These are phyloP conservation scores for Candida insectorum DNA, from an alignment of 805 yeast genomes.

Conservation along the genomic window DNA sequence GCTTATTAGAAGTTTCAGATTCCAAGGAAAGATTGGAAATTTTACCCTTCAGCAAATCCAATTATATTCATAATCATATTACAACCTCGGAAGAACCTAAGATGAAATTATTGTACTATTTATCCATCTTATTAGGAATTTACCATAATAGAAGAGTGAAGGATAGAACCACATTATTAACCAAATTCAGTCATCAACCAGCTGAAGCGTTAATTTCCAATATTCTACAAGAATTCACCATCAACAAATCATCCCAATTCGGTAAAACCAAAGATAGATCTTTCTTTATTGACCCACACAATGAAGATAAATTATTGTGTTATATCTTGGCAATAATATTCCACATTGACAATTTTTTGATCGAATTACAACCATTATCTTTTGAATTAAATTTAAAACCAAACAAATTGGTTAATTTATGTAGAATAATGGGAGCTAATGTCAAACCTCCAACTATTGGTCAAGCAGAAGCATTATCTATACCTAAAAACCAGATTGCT, in stretches of 20 bases:
- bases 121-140: conserved; percentile 76
- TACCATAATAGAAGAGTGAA: conserved; percentile 68
- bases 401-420: conserved; percentile 60
- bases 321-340: conserved; percentile 68
- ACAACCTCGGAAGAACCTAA: conserved; percentile 47
- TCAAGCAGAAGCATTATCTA: conserved; percentile 72
- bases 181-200: conserved; percentile 59
- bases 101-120: conserved; percentile 71
- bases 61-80: conserved; percentile 42
- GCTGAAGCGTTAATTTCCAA: conserved; percentile 72
- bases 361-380: conserved; percentile 79
- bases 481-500: conserved; percentile 56
- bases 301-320: conserved; percentile 83
- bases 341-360: conserved; percentile 70
- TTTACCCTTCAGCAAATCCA: conserved; percentile 62
- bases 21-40: conserved; percentile 48
- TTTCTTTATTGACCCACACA: conserved; percentile 81
- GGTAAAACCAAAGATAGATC: conserved; percentile 75
- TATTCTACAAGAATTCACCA: conserved; percentile 67
- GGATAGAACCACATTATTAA: conserved; percentile 55
- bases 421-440: conserved; percentile 78
- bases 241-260: conserved; percentile 56
- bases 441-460: conserved; percentile 68
- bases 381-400: conserved; percentile 82
- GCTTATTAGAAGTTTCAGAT: conserved; percentile 52